Evolutionary conservation across 371 early-diverging fungal species (phyloP), one percentile per base, ranked within the genome.

Genomic region (Coemansia sp.): DNA sequence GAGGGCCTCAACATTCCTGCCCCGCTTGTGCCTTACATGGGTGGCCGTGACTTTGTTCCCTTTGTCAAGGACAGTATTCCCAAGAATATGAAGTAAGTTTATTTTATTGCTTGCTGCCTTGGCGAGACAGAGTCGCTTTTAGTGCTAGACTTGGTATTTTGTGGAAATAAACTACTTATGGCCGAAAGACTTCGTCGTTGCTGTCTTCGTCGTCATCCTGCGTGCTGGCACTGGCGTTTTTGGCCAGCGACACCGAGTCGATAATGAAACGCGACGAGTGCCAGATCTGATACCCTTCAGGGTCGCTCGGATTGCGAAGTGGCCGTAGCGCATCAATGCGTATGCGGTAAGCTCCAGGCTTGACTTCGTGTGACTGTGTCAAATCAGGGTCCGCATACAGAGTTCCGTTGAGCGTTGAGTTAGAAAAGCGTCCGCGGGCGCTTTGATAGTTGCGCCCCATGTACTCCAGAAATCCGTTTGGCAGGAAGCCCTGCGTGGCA

Each of bases 21-120:
- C 60, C 88, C 88, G 11, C 84, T 98, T 77, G 84, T 92, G 16
- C 92, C 92, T 40, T 98, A 92, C 84, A 95, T 98, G 95, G 94
- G 90, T 59, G 95, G 95, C 57, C 86, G 86, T 59, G 90, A 90
- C 62, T 97, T 97, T 79, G 84, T 98, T 63, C 97, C 96, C 31
- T 98, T 86, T 69, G 83, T 84, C 51, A 88, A 84, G 77, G 69
- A 68, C 61, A 65, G 42, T 40, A 34, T 71, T 8, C 71, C 76
- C 55, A 71, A 76, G 71, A 14, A 57, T 54, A 71, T 71, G 75
- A 68, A 24, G 58, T 42, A 70, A 31, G 59, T 34, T 34, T 34
- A 31, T 31, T 31, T 31, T 31, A 34, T 8, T 34, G 10, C 34
- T 34, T 34, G 34, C 34, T 34, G 34, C 34, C 34, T 34, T 34